Percentiles rank a stretch among this genome's conserved stretches.
These are phyloP conservation scores for Leccinum barrowsii DNA, from an alignment of 768 basidiomycete species.

Conservation along the genomic window DNA sequence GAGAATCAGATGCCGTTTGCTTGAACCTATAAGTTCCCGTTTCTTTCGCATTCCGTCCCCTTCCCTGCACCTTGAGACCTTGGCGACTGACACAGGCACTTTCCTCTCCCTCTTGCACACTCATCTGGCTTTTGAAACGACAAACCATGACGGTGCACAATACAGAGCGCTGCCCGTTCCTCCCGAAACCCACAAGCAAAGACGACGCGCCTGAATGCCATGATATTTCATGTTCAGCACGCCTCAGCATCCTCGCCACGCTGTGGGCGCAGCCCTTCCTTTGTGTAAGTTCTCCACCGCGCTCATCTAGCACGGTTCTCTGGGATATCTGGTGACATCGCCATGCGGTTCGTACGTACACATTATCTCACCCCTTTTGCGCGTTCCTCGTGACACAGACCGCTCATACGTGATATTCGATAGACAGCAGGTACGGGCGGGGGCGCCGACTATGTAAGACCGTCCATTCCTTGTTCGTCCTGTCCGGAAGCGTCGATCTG, in stretches of 20 bases:
- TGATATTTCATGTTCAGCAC: constrained; percentile 52
- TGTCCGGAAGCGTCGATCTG: not conserved
- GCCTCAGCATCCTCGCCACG: constrained; percentile 62
- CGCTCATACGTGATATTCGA: not conserved
- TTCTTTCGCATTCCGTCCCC: not conserved
- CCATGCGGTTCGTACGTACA: constrained; percentile 62
- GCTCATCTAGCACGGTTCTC: constrained; percentile 45
- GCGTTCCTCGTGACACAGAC: not conserved
- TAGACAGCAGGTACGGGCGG: constrained; percentile 21
- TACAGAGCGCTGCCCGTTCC: constrained; percentile 28
- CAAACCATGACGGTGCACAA: not conserved
- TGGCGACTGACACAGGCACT: too few species aligned
- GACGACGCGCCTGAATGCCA: constrained; percentile 42
- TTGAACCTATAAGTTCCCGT: not conserved
- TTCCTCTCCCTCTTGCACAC: not conserved
- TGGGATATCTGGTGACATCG: constrained; percentile 64
- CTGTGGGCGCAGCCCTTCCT: constrained; percentile 71
- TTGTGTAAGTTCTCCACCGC: constrained; percentile 44
- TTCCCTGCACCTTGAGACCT: not conserved
- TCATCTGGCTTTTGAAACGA: not conserved
- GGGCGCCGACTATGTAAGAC: constrained; percentile 20
- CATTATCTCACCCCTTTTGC: too few species aligned
- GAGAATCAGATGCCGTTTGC: too few species aligned
- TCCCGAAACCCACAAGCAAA: constrained; percentile 6
- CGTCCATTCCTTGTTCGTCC: not conserved